phyloP scores from a whole-genome alignment of 164 flowering plant species.

The Piper longum region DNA sequence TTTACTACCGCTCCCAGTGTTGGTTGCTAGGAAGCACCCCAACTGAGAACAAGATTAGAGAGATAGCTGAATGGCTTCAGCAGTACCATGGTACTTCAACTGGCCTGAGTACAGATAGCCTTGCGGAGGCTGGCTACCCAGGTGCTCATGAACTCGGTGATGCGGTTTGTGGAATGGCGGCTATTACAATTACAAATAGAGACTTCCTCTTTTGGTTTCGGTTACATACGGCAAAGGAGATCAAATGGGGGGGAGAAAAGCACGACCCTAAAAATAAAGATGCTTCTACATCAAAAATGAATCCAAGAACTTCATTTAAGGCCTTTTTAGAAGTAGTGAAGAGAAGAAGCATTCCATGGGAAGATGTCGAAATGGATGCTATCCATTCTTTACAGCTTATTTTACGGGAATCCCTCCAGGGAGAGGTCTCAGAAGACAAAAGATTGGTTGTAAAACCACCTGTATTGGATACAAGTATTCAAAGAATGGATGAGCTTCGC shows the following conservation, averaged over 20 bases:
- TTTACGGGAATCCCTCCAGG: slow-evolving; percentile 50
- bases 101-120: slow-evolving; percentile 71
- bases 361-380: slow-evolving; percentile 78
- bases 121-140: slow-evolving; percentile 60
- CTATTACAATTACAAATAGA: slow-evolving; percentile 35
- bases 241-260: slow-evolving; percentile 83
- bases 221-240: slow-evolving; percentile 59
- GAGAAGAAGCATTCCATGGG: slow-evolving; percentile 67
- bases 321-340: slow-evolving; percentile 80
- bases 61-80: slow-evolving; percentile 45
- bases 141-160: slow-evolving; percentile 45
- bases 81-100: slow-evolving; percentile 35
- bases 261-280: slow-evolving; percentile 59
- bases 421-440: slow-evolving; percentile 24
- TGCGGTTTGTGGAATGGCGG: slow-evolving; percentile 77
- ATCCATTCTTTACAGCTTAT: slow-evolving; percentile 83
- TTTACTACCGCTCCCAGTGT: slow-evolving; percentile 29
- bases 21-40: slow-evolving; percentile 72
- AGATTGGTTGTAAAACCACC: slow-evolving; percentile 38
- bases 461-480: slow-evolving; percentile 21
- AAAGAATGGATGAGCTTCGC: slow-evolving; percentile 38
- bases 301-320: slow-evolving; percentile 80
- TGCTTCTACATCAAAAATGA: slow-evolving; percentile 65
- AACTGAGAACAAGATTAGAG: slow-evolving; percentile 44
- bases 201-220: slow-evolving; percentile 80